A percentile compares a stretch with the other conserved stretches of the same genome.
Conservation (phyloP, 352 stramenopile genomes). For the Phytophthora colocasiae region DNA sequence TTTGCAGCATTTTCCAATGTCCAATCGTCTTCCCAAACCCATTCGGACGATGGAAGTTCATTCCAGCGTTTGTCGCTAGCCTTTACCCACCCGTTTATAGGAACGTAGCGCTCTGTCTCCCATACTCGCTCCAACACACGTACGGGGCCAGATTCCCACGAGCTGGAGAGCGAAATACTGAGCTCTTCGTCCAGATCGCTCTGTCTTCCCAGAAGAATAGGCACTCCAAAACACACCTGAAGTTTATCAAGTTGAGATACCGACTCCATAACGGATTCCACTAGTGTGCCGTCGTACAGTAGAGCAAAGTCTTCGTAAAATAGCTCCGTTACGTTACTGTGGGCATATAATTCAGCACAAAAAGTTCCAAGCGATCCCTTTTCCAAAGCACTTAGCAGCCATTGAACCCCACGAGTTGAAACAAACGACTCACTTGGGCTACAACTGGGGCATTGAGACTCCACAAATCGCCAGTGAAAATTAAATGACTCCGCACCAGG, state of each 20-base stretch:
- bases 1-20: conserved; percentile 49
- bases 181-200: conserved; percentile 59
- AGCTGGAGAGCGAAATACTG: conserved; percentile 30
- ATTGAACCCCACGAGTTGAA: conserved; percentile 78
- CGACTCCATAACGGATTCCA: conserved; percentile 58
- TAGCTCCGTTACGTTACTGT: conserved; percentile 46
- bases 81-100: conserved; percentile 76
- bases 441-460: conserved; percentile 56
- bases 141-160: conserved; percentile 34
- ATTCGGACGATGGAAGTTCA: conserved; percentile 80
- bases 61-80: conserved; percentile 57
- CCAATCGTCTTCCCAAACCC: conserved; percentile 85
- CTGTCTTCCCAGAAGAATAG: conserved; percentile 46
- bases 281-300: conserved; percentile 45
- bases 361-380: conserved; percentile 64
- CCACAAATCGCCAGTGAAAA: conserved; percentile 69
- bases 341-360: conserved; percentile 57
- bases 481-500: conserved; percentile 57
- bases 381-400: conserved; percentile 71
- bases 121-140: conserved; percentile 73
- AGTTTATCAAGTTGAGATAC: conserved; percentile 63
- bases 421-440: conserved; percentile 64
- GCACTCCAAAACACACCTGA: conserved; percentile 60
- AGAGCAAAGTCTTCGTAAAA: conserved; percentile 69
- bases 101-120: conserved; percentile 79